A percentile compares a stretch with the other conserved stretches of the same genome.
Conservation (phyloP, 2,329 filamentous ascomycete species). For the Cercospora zeina region DNA sequence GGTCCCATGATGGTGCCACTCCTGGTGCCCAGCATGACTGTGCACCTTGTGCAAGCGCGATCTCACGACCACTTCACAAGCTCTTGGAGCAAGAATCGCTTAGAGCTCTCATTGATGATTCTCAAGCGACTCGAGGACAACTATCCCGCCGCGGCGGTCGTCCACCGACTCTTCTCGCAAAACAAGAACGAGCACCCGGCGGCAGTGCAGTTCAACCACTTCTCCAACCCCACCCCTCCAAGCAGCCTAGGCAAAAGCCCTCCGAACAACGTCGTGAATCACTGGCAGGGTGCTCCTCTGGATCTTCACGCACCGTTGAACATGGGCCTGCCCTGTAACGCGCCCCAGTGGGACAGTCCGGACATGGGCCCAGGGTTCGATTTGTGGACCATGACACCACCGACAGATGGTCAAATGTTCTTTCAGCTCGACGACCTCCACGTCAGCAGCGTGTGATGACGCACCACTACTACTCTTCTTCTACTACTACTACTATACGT, state of each 20-base stretch:
- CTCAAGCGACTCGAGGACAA: constrained; percentile 19
- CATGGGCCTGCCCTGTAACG: background rate
- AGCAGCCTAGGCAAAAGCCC: constrained; percentile 2
- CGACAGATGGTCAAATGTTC: constrained; percentile 13
- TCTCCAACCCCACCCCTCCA: background rate
- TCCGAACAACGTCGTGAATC: background rate
- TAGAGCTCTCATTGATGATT: constrained; percentile 21
- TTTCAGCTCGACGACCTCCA: constrained; percentile 15
- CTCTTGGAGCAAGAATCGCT: constrained; percentile 20
- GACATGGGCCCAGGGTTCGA: constrained; percentile 4
- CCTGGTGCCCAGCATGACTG: constrained; percentile 23
- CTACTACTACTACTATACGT: too few species aligned
- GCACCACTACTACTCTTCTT: too few species aligned
- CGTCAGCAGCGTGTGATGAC: background rate
- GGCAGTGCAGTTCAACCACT: constrained; percentile 3
- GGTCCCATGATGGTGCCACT: constrained; percentile 22
- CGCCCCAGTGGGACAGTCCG: constrained; percentile 12
- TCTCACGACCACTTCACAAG: constrained; percentile 21
- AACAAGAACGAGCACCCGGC: background rate
- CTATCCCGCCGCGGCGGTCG: constrained; percentile 12
- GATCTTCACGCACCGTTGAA: background rate
- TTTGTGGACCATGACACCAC: constrained; percentile 8
- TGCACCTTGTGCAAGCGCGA: constrained; percentile 19
- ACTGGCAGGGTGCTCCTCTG: constrained; percentile 10
- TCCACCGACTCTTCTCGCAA: constrained; percentile 14